Base-by-base conservation (phyloP, 768 basidiomycete species). In the Termitomyces sp. region DNA sequence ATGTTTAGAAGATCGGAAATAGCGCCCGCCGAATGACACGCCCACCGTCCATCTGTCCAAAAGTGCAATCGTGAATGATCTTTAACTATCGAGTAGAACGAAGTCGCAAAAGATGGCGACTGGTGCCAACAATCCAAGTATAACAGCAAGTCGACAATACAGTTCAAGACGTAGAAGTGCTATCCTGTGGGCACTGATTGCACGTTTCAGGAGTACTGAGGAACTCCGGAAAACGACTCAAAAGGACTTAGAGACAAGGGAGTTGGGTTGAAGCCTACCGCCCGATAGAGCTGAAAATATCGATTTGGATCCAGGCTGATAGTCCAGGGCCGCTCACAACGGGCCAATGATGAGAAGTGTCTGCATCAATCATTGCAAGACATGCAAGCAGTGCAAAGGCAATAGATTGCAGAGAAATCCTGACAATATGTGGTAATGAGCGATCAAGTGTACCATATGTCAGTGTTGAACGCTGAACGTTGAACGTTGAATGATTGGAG, bases 11-110 rank as follows among this genome's bases (percentile, higher is more conserved):
- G 22, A 28, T 40, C 0, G 18, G 8, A 2, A 32, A 28, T n/a
- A 45, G 7, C n/a, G 18, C n/a, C n/a, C 42, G 24, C n/a, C 11
- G 11, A 44, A 6, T 15, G 46, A 24, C 35, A 16, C 36, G 48
- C 48, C 38, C 38, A 39, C n/a, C 13, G 36, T 32, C 57, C 35
- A 49, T 38, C 57, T 57, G 57, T 50, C 46, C 22, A 38, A 39
- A 50, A 7, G 40, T 18, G 18, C n/a, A 13, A 32, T 56, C 32
- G 6, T 15, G 15, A n/a, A 8, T 2, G 28, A 55, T n/a, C 12
- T 32, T 22, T 28, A 15, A 15, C 40, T 28, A 20, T 22, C 11
- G 7, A 53, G 12, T 36, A 36, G 20, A 54, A 20, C 22, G 4
- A 2, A 36, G 20, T 20, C n/a, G 7, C 15, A 6, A 9, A 42